These are phyloP conservation scores for Adansonia rubrostipa DNA, from an alignment of 441 rosid genomes.

Conservation along the genomic window DNA sequence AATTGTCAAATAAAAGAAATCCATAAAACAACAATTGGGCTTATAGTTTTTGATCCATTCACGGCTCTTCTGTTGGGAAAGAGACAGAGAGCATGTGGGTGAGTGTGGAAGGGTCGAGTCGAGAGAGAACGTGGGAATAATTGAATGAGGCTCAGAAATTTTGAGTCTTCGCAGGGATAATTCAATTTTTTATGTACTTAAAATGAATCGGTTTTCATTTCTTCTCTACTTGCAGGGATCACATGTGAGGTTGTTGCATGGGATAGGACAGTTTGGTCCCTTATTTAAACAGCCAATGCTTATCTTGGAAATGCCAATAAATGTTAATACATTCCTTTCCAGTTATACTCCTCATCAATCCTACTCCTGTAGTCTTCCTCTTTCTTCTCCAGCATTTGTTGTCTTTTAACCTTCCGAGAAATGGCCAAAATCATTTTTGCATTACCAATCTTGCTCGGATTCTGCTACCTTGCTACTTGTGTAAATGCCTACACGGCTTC, in stretches of 20 bases:
- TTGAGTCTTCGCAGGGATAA: slow-evolving; percentile 17
- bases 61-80: slow-evolving; percentile 45
- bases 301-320: slow-evolving; percentile 8
- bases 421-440: slow-evolving; percentile 50
- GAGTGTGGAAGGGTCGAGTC: slow-evolving; percentile 3
- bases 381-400: background rate
- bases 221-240: slow-evolving; percentile 6
- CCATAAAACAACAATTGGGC: slow-evolving; percentile 27
- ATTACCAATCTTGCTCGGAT: slow-evolving; percentile 41
- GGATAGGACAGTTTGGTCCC: background rate
- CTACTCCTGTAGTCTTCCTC: background rate
- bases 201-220: background rate
- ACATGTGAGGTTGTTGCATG: slow-evolving; percentile 22
- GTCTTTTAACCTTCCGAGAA: background rate
- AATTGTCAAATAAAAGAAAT: slow-evolving; percentile 17
- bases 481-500: slow-evolving; percentile 53
- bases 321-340: slow-evolving; percentile 22
- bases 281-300: slow-evolving; percentile 24
- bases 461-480: slow-evolving; percentile 34
- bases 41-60: slow-evolving; percentile 38
- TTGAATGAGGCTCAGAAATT: slow-evolving; percentile 40
- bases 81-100: slow-evolving; percentile 46
- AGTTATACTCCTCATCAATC: no score
- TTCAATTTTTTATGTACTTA: background rate
- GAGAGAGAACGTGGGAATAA: slow-evolving; percentile 57